Base-by-base conservation (phyloP, 352 stramenopile genomes). In the Phytophthora kernoviae region DNA sequence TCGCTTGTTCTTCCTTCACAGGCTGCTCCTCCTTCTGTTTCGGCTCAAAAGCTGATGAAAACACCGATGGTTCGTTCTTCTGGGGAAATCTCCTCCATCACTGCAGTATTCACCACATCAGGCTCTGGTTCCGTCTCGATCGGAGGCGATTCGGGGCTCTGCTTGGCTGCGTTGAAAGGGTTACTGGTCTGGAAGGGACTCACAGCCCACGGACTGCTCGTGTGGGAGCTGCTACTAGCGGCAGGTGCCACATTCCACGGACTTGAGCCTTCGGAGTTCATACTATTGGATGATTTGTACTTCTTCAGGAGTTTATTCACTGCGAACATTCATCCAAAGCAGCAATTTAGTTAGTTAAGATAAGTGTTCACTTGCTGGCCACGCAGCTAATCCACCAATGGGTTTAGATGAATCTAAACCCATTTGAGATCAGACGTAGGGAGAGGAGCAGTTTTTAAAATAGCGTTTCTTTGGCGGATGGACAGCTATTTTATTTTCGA, bases 281-380 rank as follows among this genome's bases (percentile, higher is more conserved):
- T 73, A 54, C 49, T 77, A 57, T 52, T 54, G 40, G 65, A 63
- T 44, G 66, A 84, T 43, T 79, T 82, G 58, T 87, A 77, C 62
- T 91, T 89, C 65, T 90, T 86, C 18, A 88, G 59, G 24, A 90
- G 67, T 65, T 91, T 89, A 54, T 68, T 84, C 52, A 91, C 83
- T 86, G 70, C 43, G 41, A 75, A 66, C 58, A 72, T 76, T 2
- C 54, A 30, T 30, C 24, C 24, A 30, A 3, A 30, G 3, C 3
- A 30, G 22, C n/a, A n/a, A n/a, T n/a, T n/a, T n/a, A 17, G 15
- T 39, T 30, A 18, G 20, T 7, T 30, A 30, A 30, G 3, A 30
- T 7, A 30, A 30, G 24, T 30, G 24, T 6, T 30, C 6, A 30
- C 24, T 30, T 30, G 24, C 24, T 30, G 6, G 24, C 24, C 6